These are phyloP conservation scores for Epichloe elymi DNA, from an alignment of 2,329 filamentous ascomycete genomes.

Conservation along the genomic window DNA sequence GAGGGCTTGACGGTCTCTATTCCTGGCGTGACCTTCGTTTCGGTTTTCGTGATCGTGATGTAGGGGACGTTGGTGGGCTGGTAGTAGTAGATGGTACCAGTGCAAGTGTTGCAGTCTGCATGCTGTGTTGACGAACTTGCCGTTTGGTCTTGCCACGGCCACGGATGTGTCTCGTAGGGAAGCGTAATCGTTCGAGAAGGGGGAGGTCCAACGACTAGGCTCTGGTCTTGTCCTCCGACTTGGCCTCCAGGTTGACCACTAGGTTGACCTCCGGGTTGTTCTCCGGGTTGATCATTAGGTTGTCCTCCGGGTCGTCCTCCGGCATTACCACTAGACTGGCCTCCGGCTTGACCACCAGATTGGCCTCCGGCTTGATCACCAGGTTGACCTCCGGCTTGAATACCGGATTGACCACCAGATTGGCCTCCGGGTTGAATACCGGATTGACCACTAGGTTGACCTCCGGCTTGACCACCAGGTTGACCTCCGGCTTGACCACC, in stretches of 20 bases:
- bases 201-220: neutral
- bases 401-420: neutral
- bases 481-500: too few relatives aligned
- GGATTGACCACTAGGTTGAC: neutral
- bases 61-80: neutral
- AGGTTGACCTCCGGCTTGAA: neutral
- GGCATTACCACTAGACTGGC: too few relatives aligned
- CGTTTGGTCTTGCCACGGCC: conserved; percentile 1
- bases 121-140: neutral
- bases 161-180: neutral
- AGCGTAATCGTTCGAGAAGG: conserved; percentile 1
- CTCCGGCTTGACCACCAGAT: neutral
- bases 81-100: neutral
- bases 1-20: neutral
- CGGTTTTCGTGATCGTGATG: neutral
- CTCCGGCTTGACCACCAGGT: too few relatives aligned
- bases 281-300: neutral
- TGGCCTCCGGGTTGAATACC: too few relatives aligned
- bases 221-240: neutral
- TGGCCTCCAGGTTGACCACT: neutral
- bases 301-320: neutral
- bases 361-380: neutral
- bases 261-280: neutral
- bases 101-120: neutral
- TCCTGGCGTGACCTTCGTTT: neutral